phyloP scores from a whole-genome alignment of 768 basidiomycete genomes.

The Zangia roseola region DNA sequence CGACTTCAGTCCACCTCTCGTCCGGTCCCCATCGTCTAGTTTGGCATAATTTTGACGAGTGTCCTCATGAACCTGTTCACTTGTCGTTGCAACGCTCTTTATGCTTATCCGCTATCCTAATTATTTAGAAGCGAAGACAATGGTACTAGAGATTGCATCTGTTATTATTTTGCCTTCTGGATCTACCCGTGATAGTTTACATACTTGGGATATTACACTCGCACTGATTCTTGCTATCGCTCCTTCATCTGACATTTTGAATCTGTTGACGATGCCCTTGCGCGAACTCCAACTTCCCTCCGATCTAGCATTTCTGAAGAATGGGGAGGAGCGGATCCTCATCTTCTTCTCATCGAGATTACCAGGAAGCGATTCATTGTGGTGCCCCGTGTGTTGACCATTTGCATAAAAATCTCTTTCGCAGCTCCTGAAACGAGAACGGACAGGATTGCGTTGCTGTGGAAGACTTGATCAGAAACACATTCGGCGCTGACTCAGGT shows the following conservation, averaged over 20 bases:
- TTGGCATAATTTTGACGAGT: conserved; percentile 15
- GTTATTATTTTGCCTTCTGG: not conserved
- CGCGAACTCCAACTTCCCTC: conserved; percentile 35
- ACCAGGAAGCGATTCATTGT: conserved; percentile 47
- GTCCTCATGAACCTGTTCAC: not conserved
- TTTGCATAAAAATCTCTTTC: not conserved
- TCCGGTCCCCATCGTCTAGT: conserved; percentile 18
- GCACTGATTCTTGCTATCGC: not conserved
- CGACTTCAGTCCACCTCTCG: conserved; percentile 27
- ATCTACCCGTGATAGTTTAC: conserved; percentile 3
- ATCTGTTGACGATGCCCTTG: conserved; percentile 47
- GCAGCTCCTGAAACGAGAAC: conserved; percentile 9
- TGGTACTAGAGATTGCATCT: conserved; percentile 8
- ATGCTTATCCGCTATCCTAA: conserved; percentile 20
- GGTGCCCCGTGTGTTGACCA: conserved; percentile 61
- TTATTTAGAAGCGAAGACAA: conserved; percentile 13
- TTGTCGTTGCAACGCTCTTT: not conserved
- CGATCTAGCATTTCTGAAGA: conserved; percentile 37
- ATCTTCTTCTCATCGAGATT: conserved; percentile 73
- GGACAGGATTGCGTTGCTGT: conserved; percentile 66
- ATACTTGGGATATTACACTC: conserved; percentile 3
- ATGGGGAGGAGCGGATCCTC: conserved; percentile 50
- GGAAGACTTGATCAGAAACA: conserved; percentile 50
- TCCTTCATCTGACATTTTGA: not conserved
- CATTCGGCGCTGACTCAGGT: conserved; percentile 43